Percentiles rank a stretch among this genome's conserved stretches.
These are phyloP conservation scores for Verticillium albo-atrum DNA, from an alignment of 2,329 filamentous ascomycete genomes.

Conservation along the genomic window DNA sequence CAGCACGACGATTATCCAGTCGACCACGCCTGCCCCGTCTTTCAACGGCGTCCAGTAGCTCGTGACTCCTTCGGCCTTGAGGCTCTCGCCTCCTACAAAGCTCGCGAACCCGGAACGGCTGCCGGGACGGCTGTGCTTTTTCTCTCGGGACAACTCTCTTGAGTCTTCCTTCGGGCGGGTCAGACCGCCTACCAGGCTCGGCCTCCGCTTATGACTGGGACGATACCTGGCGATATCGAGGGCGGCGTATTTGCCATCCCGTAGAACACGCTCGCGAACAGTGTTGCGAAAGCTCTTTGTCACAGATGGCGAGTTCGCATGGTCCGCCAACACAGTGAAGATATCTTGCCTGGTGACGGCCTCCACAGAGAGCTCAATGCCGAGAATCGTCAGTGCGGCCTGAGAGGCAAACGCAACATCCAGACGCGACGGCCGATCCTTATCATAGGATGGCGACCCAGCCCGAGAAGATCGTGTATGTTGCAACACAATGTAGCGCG, in stretches of 20 bases:
- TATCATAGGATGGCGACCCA: constrained; percentile 13
- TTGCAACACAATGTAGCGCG: constrained; percentile 26
- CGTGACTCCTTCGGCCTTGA: constrained; percentile 7
- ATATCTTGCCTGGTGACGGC: constrained; percentile 41
- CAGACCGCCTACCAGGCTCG: constrained; percentile 6
- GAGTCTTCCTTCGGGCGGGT: constrained; percentile 6
- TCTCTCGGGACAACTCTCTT: not conserved
- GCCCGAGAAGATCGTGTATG: constrained; percentile 12
- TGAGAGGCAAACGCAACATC: constrained; percentile 41
- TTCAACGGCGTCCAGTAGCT: constrained; percentile 15
- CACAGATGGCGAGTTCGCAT: constrained; percentile 36
- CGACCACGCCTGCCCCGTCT: constrained; percentile 6
- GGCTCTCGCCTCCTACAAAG: constrained; percentile 5
- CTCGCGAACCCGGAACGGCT: constrained; percentile 10
- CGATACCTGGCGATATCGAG: constrained; percentile 16
- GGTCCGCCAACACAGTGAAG: constrained; percentile 49
- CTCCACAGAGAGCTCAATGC: constrained; percentile 24
- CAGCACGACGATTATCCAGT: constrained; percentile 12
- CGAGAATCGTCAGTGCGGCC: constrained; percentile 42
- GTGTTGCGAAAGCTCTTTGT: constrained; percentile 38
- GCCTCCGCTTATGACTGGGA: constrained; percentile 7
- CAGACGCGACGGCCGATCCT: constrained; percentile 24
- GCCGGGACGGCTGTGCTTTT: constrained; percentile 1
- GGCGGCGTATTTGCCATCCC: constrained; percentile 29
- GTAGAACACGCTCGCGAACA: constrained; percentile 33